Evolutionary conservation across 805 yeast species (phyloP), one percentile per base, ranked within the genome.

Genomic region (Teunomyces barrocoloradensis): DNA sequence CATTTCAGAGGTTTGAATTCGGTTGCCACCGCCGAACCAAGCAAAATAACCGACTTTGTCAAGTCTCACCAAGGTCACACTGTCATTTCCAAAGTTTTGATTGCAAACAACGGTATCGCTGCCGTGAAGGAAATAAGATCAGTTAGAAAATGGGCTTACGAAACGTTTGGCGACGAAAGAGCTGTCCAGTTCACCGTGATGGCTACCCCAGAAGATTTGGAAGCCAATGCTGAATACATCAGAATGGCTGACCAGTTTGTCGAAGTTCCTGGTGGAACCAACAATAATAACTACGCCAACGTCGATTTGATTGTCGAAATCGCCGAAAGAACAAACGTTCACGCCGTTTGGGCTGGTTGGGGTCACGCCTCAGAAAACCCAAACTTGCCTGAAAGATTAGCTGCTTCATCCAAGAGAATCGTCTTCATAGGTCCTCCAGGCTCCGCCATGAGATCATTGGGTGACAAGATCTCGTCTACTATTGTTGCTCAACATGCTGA

Each of bases 341-440:
- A 94, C 66, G 99, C 99, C 21, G 99, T 94, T 49, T 94, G 99
- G 99, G 99, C 99, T 30, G 99, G 99, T 61, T 94, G 99, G 99
- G 99, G 99, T 61, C 99, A 95, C 66, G 99, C 99, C 25, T 89
- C 97, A n/a, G 99, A 94, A 75, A 92, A 95, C 73, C 99, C 99
- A 23, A 68, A 75, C 41, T 80, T 94, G 55, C 99, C 99, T 25
- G 99, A 94, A 70, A 82, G 80, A 69, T 78, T 94, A 66, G 97
- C 98, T 12, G 85, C 85, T n/a, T 89, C 97, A 15, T 89, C 91
- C 51, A 86, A 89, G 68, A 87, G 80, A 62, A 87, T 95, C 60
- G 78, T 94, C 47, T 94, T 94, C 63, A 94, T 94, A 66, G 99
- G 99, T 55, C 99, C 99, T 52, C 99, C 99, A 55, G 98, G 97